Evolutionary conservation across 1,284 basidiomycete genomes (phyloP).

Genomic region (Apiotrichum laibachii): DNA sequence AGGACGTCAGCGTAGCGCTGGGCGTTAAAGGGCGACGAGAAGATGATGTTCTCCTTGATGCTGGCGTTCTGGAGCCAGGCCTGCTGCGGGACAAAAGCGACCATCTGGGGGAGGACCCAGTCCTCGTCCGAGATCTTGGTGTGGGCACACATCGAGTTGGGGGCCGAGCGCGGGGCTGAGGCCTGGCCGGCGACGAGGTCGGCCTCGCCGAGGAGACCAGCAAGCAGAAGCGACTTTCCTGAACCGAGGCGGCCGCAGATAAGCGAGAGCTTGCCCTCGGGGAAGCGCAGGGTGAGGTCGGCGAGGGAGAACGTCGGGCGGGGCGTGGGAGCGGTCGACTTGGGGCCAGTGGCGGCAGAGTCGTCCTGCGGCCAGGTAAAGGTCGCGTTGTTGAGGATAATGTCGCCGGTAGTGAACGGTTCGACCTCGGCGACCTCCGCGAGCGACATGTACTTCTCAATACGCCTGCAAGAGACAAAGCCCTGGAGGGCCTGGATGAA

Average conservation of each 20-base stretch:
- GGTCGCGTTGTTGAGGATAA: slow-evolving; percentile 77
- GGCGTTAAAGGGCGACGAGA: slow-evolving; percentile 76
- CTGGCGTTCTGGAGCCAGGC: slow-evolving; percentile 77
- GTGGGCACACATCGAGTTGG: slow-evolving; percentile 65
- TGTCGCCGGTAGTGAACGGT: slow-evolving; percentile 57
- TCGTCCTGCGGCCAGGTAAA: slow-evolving; percentile 82
- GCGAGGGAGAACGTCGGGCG: slow-evolving; percentile 72
- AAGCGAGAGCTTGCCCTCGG: slow-evolving; percentile 69
- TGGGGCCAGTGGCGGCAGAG: slow-evolving; percentile 12
- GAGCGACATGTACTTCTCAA: slow-evolving; percentile 79
- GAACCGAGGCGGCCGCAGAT: slow-evolving; percentile 69
- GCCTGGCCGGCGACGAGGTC: slow-evolving; percentile 70
- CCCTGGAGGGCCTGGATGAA: slow-evolving; percentile 80
- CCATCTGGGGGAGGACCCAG: slow-evolving; percentile 70
- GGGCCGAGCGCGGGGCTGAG: slow-evolving; percentile 75
- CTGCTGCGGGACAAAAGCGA: slow-evolving; percentile 86
- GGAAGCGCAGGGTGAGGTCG: slow-evolving; percentile 77
- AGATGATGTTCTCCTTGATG: slow-evolving; percentile 91
- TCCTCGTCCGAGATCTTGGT: slow-evolving; percentile 54
- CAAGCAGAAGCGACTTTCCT: slow-evolving; percentile 75
- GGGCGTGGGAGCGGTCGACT: slow-evolving; percentile 66
- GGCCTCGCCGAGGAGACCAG: slow-evolving; percentile 84
- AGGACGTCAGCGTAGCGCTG: slow-evolving; percentile 74
- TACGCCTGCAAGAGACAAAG: slow-evolving; percentile 80
- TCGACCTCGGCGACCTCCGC: slow-evolving; percentile 65